These are phyloP conservation scores for Cylindricascospora bacillispora DNA, from an alignment of 1,139 yeast genomes.

Conservation along the genomic window DNA sequence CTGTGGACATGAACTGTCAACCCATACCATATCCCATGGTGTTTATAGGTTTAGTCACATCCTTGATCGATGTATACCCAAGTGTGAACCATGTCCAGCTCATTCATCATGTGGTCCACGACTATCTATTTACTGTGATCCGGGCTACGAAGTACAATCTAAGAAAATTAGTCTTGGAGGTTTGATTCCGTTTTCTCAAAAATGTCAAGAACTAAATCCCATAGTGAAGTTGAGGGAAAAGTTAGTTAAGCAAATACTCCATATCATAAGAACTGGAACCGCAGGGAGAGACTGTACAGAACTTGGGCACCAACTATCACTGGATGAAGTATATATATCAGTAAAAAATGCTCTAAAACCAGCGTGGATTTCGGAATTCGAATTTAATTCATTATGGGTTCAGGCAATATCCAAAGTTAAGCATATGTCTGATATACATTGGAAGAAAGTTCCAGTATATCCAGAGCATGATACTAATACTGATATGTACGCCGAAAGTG, in stretches of 20 bases:
- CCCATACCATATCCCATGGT: slow-evolving; percentile 2
- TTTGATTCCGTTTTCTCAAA: slow-evolving; percentile 1
- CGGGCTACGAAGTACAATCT: slow-evolving; percentile 35
- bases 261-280: too few species aligned
- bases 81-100: slow-evolving; percentile 61
- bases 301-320: too few species aligned
- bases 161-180: slow-evolving; percentile 34
- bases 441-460: background rate
- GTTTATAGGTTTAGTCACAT: slow-evolving; percentile 1
- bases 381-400: slow-evolving; percentile 32
- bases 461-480: background rate
- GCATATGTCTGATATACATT: background rate
- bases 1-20: slow-evolving; percentile 38
- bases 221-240: too few species aligned
- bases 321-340: too few species aligned
- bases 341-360: too few species aligned
- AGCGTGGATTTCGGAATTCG: slow-evolving; percentile 43
- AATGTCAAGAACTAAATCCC: too few species aligned
- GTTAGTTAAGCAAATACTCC: too few species aligned
- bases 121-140: slow-evolving; percentile 46
- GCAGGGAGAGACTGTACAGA: too few species aligned
- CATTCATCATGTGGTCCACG: slow-evolving; percentile 57
- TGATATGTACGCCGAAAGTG: background rate
- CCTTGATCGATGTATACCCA: slow-evolving; percentile 31
- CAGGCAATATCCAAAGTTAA: background rate